Evolutionary conservation across 164 flowering plant genomes (phyloP).

Genomic region (Taxillus chinensis): DNA sequence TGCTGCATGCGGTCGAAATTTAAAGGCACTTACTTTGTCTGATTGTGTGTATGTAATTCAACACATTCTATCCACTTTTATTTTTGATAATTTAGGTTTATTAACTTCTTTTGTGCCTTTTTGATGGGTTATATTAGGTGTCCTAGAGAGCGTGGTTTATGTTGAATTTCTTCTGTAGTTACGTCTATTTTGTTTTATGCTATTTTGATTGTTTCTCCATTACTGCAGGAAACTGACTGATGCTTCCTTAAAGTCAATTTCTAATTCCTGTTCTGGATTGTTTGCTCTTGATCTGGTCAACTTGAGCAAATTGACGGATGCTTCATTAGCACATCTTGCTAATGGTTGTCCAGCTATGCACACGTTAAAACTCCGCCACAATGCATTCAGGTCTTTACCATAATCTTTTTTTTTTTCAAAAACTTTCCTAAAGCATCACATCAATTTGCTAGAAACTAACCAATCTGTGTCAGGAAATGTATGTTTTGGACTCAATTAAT

Average conservation of each 20-base stretch:
- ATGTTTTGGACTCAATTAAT: too few species aligned
- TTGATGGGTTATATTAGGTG: not conserved
- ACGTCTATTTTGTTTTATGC: not conserved
- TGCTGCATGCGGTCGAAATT: slow-evolving; percentile 27
- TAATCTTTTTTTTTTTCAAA: not conserved
- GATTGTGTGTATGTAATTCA: slow-evolving; percentile 48
- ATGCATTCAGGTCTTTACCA: slow-evolving; percentile 56
- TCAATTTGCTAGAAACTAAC: too few species aligned
- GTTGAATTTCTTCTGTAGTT: not conserved
- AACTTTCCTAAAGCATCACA: too few species aligned
- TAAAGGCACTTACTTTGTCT: slow-evolving; percentile 66
- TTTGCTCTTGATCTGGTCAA: slow-evolving; percentile 47
- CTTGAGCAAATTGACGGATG: slow-evolving; percentile 65
- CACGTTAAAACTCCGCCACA: slow-evolving; percentile 43
- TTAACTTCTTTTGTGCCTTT: slow-evolving; percentile 1
- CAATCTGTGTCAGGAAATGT: too few species aligned
- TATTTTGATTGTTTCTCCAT: slow-evolving; percentile 4
- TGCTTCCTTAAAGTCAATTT: slow-evolving; percentile 49
- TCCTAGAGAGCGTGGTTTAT: not conserved
- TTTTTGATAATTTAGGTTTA: not conserved
- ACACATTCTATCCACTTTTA: not conserved
- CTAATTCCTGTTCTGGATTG: slow-evolving; percentile 43
- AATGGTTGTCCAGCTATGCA: slow-evolving; percentile 58
- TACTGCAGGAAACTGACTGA: slow-evolving; percentile 72
- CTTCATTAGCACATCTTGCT: slow-evolving; percentile 49